Evolutionary conservation across 2,329 filamentous ascomycete species (phyloP), one percentile per base, ranked within the genome.

Genomic region (Lecanicillium sp.): DNA sequence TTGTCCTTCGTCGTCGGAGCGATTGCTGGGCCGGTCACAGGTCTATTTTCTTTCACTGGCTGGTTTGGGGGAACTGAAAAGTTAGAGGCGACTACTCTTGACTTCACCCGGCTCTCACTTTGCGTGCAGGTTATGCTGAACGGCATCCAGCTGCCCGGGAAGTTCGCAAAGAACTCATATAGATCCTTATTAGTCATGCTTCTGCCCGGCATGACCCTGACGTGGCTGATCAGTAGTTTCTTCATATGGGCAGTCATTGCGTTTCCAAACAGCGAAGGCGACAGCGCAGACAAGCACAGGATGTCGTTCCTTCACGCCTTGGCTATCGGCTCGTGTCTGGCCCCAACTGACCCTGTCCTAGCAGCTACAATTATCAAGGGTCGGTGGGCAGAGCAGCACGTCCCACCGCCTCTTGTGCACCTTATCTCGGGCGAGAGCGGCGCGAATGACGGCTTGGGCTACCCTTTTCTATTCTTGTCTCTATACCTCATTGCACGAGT

Each of bases 301-400:
- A n/a, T n/a, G n/a, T n/a, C n/a, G n/a, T 84, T 92, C 46, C 67
- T 95, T 2, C 82, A 92, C 47, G 84, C 88, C 0, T 68, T 95
- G 9, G 83, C 80, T 12, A 68, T 94, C 9, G 88, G 79, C 1
- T 83, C 88, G 1, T 94, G 88, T 52, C 79, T 95, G 14, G 92
- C 89, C 3, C 88, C 88, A 0, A 95, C 89, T 0, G 88, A 95
- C 51, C 89, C 89, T 0, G 79, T 95, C 2, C 60, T 95, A 28
- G 89, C 84, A 13, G 90, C 90, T 46, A 84, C 83, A 2, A 94
- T 95, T 41, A 86, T 95, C 32, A 94, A 95, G 64, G 87, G 88
- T 20, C 89, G 85, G 51, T 95, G 94, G 54, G 89, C 89, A 1
- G 88, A 95, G 52, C 82, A 88, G 51, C 90, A 95, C 55, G 81